phyloP scores from a whole-genome alignment of 2,329 filamentous ascomycete genomes.

The Fusarium denticulatum region DNA sequence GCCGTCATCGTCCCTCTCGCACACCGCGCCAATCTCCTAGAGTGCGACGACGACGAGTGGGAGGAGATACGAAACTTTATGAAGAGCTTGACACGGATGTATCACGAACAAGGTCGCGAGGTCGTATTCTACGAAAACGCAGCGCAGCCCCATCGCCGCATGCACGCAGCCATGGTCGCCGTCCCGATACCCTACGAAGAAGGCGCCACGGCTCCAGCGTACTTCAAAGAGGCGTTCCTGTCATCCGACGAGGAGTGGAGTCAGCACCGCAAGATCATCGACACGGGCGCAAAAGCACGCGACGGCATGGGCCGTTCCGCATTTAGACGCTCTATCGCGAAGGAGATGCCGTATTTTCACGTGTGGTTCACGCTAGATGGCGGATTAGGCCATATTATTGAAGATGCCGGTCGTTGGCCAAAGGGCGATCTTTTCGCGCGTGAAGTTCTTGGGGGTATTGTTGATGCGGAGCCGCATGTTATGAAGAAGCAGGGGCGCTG shows the following conservation, averaged over 20 bases:
- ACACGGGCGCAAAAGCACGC: constrained; percentile 75
- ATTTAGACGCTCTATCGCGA: constrained; percentile 84
- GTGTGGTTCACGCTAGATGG: constrained; percentile 95
- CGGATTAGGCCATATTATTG: constrained; percentile 90
- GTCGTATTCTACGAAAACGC: constrained; percentile 99
- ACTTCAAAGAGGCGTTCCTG: constrained; percentile 95
- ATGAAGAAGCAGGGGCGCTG: constrained; percentile 92
- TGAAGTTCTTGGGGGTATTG: constrained; percentile 91
- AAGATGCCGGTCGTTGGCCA: constrained; percentile 87
- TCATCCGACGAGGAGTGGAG: constrained; percentile 91
- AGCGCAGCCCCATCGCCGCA: constrained; percentile 78
- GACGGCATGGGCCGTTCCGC: constrained; percentile 78
- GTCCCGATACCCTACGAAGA: constrained; percentile 90
- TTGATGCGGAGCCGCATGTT: constrained; percentile 82
- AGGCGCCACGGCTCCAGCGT: constrained; percentile 91
- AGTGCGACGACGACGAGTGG: constrained; percentile 99
- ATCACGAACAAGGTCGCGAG: constrained; percentile 90
- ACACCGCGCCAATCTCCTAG: constrained; percentile 89
- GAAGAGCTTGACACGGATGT: constrained; percentile 94
- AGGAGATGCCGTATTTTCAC: constrained; percentile 99
- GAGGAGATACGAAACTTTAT: constrained; percentile 99
- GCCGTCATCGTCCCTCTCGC: constrained; percentile 90
- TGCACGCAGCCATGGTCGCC: constrained; percentile 85
- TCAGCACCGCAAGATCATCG: constrained; percentile 94
- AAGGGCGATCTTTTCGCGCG: constrained; percentile 91